Evolutionary conservation across 306 rosid species (phyloP), one percentile per base, ranked within the genome.

Genomic region (Rosa lucieae): DNA sequence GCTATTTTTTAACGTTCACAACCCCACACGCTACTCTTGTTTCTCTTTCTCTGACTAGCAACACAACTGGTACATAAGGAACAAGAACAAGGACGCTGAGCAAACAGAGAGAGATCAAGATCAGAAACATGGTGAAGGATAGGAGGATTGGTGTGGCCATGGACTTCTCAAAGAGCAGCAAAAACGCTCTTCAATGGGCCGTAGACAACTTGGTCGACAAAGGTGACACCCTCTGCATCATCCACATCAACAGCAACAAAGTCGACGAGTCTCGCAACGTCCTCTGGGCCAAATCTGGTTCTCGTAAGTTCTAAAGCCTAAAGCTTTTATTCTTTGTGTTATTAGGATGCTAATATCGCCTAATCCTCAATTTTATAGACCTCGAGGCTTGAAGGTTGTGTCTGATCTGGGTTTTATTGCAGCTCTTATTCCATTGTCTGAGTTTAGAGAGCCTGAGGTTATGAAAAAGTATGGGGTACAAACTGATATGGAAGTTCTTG

Each of bases 141-240:
- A 85, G 93, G 81, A 89, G 73, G 67, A 59, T 95, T 23, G 99
- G 97, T 0, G 93, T 95, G 39, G 99, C 97, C 69, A 63, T 92
- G 77, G 99, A 92, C 73, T 94, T 91, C 83, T 92, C 97, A 3
- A 79, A 77, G 83, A 89, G 90, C 86, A 92, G 97, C 89, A 95
- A 90, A 77, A 86, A 86, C 85, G 98, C 97, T 81, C 89, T 95
- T 2, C 77, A 82, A 84, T 95, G 98, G 99, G 94, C 98, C 2
- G 72, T 95, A 11, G 90, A 84, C 14, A 95, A 91, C 70, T 77
- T 95, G 82, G 97, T 91, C 18, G 92, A 91, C 77, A 91, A 92
- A 69, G 98, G 94, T 43, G 96, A 95, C 83, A 92, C 90, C 44
- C 81, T 94, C 8, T 88, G 72, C 84, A 55, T 95, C 79, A 85